phyloP scores from a whole-genome alignment of 1,139 yeast genomes.

The Magnusiomyces sp. region DNA sequence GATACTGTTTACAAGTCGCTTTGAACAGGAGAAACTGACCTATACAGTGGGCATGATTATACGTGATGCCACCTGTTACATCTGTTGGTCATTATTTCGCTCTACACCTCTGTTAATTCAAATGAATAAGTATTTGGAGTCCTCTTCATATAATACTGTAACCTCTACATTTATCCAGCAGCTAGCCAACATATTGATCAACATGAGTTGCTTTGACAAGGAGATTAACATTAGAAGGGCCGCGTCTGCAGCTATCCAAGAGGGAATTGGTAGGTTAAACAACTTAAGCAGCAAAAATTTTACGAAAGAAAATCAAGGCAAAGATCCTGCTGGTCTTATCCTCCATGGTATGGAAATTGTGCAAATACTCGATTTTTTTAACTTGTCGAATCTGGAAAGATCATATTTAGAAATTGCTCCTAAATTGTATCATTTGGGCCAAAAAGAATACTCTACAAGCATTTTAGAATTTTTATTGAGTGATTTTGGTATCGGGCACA shows the following conservation, averaged over 20 bases:
- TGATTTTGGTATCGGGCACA: no score
- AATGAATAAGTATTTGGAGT: conserved; percentile 28
- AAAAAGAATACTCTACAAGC: not conserved
- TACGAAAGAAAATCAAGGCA: no score
- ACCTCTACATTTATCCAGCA: not conserved
- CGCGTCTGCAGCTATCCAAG: conserved; percentile 81
- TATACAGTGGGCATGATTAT: conserved; percentile 56
- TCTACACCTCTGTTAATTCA: conserved; percentile 22
- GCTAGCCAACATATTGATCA: conserved; percentile 32
- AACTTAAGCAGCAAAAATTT: no score
- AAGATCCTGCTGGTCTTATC: conserved; percentile 17
- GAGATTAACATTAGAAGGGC: conserved; percentile 74
- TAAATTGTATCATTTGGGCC: conserved; percentile 26
- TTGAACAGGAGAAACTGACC: conserved; percentile 45
- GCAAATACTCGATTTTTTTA: conserved; percentile 46
- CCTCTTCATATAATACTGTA: conserved; percentile 21
- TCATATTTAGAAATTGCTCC: conserved; percentile 34
- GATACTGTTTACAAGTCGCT: conserved; percentile 38
- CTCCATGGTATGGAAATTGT: conserved; percentile 42
- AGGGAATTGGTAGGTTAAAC: conserved; percentile 71
- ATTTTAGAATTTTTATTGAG: no score
- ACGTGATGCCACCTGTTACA: conserved; percentile 78
- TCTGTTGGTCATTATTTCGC: conserved; percentile 56
- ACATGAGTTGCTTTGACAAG: conserved; percentile 55
- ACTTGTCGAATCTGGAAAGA: conserved; percentile 37